Base-by-base conservation (phyloP, 495 filamentous ascomycete species). In the Hamigera avellanea region DNA sequence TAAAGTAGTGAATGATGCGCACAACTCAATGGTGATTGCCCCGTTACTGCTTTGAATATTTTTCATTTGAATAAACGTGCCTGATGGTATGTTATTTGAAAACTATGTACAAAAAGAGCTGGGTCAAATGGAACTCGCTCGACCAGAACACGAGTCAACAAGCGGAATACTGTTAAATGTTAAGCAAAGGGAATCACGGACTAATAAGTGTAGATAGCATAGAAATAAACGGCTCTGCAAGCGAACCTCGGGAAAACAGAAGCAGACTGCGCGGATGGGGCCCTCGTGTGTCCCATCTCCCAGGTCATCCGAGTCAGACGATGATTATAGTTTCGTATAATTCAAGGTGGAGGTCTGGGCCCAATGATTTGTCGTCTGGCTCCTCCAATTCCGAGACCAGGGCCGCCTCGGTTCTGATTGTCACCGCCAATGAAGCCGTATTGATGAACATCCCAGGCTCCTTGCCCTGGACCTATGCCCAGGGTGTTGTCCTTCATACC, bases 371-470 rank as follows among this genome's bases (percentile, higher is more conserved):
- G 85, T 42, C 85, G 73, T 49, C 81, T 67, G 2, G 64, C 61
- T 18, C 81, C 81, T 18, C 78, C 77, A 45, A 75, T 53, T 10
- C 80, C 80, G 30, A 93, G 75, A 1, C 84, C 84, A 40, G 68
- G 59, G 1, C 57, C 66, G 0, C 81, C 83, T 31, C 68, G 68
- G 53, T 88, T 89, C 72, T 89, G 83, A 41, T 70, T 77, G 50
- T 94, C 86, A 5, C 86, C 86, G 14, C 86, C 85, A 19, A 84
- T 70, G 46, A 75, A 94, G 6, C 86, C 86, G 44, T 87, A 94
- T 60, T 94, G 86, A 48, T 83, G 76, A 8, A 91, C 81, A 48
- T 93, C 85, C 85, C 85, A 94, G 3, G 72, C 71, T 1, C 77
- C 76, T 12, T 64, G 30, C 52, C 78, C 48, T 43, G 77, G 45